Evolutionary conservation across 2,329 filamentous ascomycete species (phyloP), one percentile per base, ranked within the genome.

Genomic region (Aspergillus fructus): DNA sequence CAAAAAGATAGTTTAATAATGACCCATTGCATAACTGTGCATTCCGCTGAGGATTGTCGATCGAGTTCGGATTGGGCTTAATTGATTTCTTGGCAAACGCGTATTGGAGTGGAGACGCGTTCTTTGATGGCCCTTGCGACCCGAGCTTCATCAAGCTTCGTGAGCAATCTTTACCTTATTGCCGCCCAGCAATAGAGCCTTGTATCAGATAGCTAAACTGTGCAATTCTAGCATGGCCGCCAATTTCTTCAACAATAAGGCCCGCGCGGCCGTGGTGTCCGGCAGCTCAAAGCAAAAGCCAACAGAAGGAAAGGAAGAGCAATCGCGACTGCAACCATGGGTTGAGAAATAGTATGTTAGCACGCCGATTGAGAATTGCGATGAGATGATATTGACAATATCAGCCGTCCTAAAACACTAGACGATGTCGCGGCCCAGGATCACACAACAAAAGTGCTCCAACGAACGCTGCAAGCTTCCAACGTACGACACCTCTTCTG

Each of bases 401-500:
- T 17, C 46, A 97, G 93, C 74, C 93, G 94, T 45, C 96, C 94
- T 27, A 97, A 96, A 77, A 92, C 88, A 11, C 86, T 99, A 49
- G 89, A 87, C 72, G 96, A 99, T 84, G 93, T 99, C 63, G 91
- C 94, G 19, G 93, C 93, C 12, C 94, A 99, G 84, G 94, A 99
- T 68, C 94, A 99, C 76, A 97, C 94, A 7, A 90, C 96, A 56
- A 92, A 90, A 54, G 89, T 97, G 65, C 87, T 99, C 42, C 90
- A 93, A 72, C 85, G 94, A 67, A 97, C 92, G 27, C 82, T 99
- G 21, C 93, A 97, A 81, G 92, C 93, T 68, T 91, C 93, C 62
- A 99, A 99, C 71, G 89, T 92, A 74, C 49, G 79, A 66, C 34
- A 30, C 52, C 15, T 15, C 37, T 53, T 17, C 12, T 1, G 13